These are phyloP conservation scores for Alternaria rosae DNA, from an alignment of 2,329 filamentous ascomycete species.

Conservation along the genomic window DNA sequence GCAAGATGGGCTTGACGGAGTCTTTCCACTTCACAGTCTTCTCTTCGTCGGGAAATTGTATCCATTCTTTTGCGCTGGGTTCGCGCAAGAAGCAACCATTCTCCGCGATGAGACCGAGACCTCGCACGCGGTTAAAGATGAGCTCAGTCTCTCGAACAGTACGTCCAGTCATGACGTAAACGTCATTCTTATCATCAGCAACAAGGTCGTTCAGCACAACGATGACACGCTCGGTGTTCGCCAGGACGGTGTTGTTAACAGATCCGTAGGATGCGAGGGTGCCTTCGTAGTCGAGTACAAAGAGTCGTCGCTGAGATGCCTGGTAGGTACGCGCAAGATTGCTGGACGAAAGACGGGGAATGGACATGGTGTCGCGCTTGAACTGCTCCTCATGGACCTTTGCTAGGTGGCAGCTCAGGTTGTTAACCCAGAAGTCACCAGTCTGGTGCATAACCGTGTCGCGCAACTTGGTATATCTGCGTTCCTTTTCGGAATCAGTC, in stretches of 20 bases:
- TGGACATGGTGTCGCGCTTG: conserved; percentile 81
- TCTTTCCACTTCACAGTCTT: conserved; percentile 81
- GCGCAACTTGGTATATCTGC: conserved; percentile 77
- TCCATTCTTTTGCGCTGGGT: conserved; percentile 72
- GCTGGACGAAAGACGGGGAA: conserved; percentile 80
- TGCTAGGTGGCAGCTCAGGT: conserved; percentile 74
- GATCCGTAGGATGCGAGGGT: conserved; percentile 89
- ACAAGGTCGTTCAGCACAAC: conserved; percentile 83
- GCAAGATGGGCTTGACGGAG: conserved; percentile 80
- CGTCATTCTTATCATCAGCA: conserved; percentile 78
- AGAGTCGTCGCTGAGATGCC: conserved; percentile 72
- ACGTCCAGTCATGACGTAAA: conserved; percentile 93
- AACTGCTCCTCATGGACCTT: conserved; percentile 85
- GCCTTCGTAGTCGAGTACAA: conserved; percentile 93
- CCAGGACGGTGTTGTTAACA: conserved; percentile 82
- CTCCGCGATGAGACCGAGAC: conserved; percentile 89
- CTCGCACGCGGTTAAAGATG: conserved; percentile 82
- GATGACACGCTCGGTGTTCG: conserved; percentile 84
- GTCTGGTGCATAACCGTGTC: conserved; percentile 80
- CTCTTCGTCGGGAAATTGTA: conserved; percentile 74
- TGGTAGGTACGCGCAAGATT: conserved; percentile 72
- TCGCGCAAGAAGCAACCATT: conserved; percentile 91
- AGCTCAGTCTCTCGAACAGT: conserved; percentile 87
- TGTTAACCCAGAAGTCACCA: conserved; percentile 84
- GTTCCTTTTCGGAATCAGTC: conserved; percentile 73